Base-by-base conservation (phyloP, 1,139 yeast species). In the Pichia kudriavzevii region DNA sequence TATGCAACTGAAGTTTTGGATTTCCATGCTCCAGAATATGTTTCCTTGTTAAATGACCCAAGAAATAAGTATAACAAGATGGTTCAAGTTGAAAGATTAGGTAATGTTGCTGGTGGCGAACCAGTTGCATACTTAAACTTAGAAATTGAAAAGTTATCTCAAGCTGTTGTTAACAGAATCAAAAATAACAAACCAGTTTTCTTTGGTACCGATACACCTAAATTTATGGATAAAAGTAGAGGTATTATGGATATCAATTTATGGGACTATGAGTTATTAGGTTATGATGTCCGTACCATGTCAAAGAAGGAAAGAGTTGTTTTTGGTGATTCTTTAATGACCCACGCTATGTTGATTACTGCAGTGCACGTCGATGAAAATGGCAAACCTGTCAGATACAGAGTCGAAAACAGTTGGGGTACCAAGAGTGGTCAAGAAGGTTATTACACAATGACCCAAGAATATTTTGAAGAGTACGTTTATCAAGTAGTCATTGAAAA, bases 381-480 rank as follows among this genome's bases (percentile, higher is more conserved):
- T n/a, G 73, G 72, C 8, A 59, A 64, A 36, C 91, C 94, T 8
- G 61, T 75, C 10, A 71, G 94, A 54, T 83, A 88, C 76, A 74
- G 79, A 56, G 85, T 84, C 35, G 88, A 83, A 56, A 83, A 83
- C 62, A 80, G 93, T 3, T 83, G 94, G 94, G 94, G 94, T 43
- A 69, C 72, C 36, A 81, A 70, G 29, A 66, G 69, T 7, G 94
- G 94, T 42, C 69, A 68, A 35, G 79, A 79, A 49, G 94, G 94
- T 11, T 76, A 71, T 56, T 83, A 70, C 53, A 67, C 79, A 41
- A 81, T 84, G 94, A 75, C 91, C 16, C 93, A 82, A 53, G 76
- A 74, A 35, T 84, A 84, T 68, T 82, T 83, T 55, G 78, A 76
- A 57, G 87, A 83, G 56, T 83, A 76, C 56, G 88, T 84, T 29